Evolutionary conservation across 1,284 basidiomycete species (phyloP), one percentile per base, ranked within the genome.

Genomic region (Peniophora sp.): DNA sequence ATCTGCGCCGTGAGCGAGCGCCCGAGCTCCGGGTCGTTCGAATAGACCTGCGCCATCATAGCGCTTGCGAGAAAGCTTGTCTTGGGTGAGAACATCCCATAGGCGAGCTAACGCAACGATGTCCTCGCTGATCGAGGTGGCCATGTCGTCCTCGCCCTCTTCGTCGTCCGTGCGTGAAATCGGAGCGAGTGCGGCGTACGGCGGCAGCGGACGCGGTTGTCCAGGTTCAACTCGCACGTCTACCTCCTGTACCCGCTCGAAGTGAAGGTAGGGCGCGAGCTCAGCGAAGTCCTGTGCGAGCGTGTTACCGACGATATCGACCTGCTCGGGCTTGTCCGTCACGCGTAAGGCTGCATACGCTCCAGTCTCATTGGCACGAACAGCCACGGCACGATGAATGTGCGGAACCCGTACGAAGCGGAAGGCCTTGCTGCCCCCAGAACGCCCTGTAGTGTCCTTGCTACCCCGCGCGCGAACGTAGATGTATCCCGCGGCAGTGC

Each of bases 401-500:
- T 83, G 85, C 0, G 89, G 86, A 0, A 97, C 71, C 14, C 85
- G 81, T 48, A 85, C 80, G 64, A 96, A 98, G 69, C 90, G 92
- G 69, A 85, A 83, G 2, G 83, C 68, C 58, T 89, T 90, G 2
- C 14, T 23, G 6, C 43, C 20, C 41, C 69, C 70, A 55, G 69
- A 52, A 53, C 60, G 54, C 36, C 63, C 54, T 35, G 66, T 63
- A 23, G 63, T 64, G 12, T 65, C 61, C 62, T 77, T 78, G 24
- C 70, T 58, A 52, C 71, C 78, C 14, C 90, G 79, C 17, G 83
- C 78, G 23, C 92, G 83, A 20, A 95, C 78, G 60, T 91, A 98
- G 24, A 97, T 94, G 59, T 98, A 94, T 0, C 96, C 96, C 1
- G 94, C 94, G 57, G 88, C 84, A 0, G 96, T 98, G 68, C 92